Conservation (phyloP, 805 yeast genomes). For the Spathaspora passalidarum region DNA sequence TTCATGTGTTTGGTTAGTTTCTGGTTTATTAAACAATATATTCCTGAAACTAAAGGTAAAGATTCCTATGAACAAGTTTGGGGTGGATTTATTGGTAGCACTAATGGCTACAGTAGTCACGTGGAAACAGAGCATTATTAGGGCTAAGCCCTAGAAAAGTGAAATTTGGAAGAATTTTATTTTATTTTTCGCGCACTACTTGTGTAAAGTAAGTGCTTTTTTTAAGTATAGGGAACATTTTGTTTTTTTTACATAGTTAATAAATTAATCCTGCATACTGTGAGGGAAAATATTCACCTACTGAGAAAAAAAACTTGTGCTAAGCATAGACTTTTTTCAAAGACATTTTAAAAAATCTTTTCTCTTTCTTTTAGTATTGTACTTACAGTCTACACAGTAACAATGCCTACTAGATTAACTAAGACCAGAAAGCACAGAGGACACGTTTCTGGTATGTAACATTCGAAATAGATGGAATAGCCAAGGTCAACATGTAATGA, state of each 20-base stretch:
- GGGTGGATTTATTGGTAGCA: slow-evolving; percentile 24
- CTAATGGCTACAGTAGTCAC: background rate
- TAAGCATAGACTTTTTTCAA: background rate
- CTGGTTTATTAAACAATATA: slow-evolving; percentile 40
- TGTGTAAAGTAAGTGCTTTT: background rate
- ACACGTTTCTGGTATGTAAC: slow-evolving; percentile 94
- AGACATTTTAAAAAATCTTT: background rate
- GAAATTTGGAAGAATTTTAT: background rate
- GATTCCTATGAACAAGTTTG: slow-evolving; percentile 65
- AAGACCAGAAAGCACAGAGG: slow-evolving; percentile 99
- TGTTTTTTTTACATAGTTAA: background rate
- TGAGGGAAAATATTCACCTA: too few relatives aligned
- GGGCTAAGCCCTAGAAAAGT: slow-evolving; percentile 1
- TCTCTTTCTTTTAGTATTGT: slow-evolving; percentile 3
- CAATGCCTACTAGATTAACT: slow-evolving; percentile 98
- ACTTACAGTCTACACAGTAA: slow-evolving; percentile 15
- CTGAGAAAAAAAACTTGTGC: background rate
- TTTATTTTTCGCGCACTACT: background rate
- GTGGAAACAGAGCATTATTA: background rate
- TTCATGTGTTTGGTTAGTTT: slow-evolving; percentile 49
- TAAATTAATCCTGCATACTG: background rate
- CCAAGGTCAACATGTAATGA: background rate
- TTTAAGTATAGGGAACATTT: background rate
- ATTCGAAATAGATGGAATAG: background rate
- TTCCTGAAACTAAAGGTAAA: slow-evolving; percentile 80